Percentiles rank a stretch among this genome's conserved stretches.
Conservation (phyloP, 169 alveolate genomes). For the Eimeria tenella region DNA sequence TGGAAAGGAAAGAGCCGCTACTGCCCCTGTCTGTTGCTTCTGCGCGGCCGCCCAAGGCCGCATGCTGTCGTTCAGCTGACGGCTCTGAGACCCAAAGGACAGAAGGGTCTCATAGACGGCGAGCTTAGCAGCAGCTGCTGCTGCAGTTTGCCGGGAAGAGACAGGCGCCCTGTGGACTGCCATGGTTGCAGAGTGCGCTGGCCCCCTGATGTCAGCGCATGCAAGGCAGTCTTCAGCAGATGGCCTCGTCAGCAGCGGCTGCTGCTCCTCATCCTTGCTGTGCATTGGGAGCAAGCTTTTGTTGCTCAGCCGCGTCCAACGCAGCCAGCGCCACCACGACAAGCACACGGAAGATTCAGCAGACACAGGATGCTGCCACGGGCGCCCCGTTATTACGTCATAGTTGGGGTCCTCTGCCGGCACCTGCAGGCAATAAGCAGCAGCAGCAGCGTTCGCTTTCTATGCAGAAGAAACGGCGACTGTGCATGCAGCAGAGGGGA, state of each 20-base stretch:
- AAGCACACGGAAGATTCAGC: not conserved
- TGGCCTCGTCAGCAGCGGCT: conserved; percentile 23
- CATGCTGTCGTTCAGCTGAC: not conserved
- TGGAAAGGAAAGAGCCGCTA: not conserved
- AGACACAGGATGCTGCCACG: not conserved
- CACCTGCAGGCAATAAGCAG: conserved; percentile 38
- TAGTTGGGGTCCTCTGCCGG: conserved; percentile 57
- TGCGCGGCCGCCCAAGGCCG: not conserved
- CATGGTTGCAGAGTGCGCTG: no score
- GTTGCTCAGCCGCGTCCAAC: not conserved
- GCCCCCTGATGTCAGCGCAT: not conserved
- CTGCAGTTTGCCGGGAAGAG: not conserved
- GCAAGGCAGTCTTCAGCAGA: not conserved
- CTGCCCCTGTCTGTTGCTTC: not conserved
- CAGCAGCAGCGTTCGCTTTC: not conserved
- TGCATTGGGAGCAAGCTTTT: not conserved
- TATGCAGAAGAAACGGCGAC: not conserved
- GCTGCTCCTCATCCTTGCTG: conserved; percentile 7
- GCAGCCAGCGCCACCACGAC: not conserved
- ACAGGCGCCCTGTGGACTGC: not conserved
- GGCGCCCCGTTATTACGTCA: conserved; percentile 24
- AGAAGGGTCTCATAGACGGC: conserved; percentile 34
- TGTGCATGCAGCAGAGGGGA: not conserved
- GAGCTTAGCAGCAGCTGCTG: conserved; percentile 17
- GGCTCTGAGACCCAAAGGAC: not conserved